Conservation (phyloP, 805 yeast genomes). For the Maudiozyma serrabonitensis region DNA sequence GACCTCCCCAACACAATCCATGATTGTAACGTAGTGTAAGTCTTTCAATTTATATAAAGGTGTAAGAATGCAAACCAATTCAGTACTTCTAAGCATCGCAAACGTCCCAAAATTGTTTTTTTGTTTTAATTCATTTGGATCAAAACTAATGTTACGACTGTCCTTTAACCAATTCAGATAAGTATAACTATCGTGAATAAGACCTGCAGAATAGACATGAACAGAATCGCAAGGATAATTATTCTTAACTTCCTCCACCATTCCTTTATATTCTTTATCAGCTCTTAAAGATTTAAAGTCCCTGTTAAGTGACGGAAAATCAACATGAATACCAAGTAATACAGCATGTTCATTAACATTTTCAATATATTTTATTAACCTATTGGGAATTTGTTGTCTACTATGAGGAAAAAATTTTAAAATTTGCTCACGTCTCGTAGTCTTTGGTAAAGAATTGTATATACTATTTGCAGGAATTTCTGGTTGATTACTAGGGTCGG, state of each 20-base stretch:
- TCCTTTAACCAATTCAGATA: slow-evolving; percentile 1
- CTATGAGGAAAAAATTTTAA: slow-evolving; percentile 1
- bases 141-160: not conserved
- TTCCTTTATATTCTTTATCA: no score
- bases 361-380: not conserved
- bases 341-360: not conserved
- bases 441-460: no score
- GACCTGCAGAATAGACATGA: not conserved
- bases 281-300: no score
- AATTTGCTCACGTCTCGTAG: not conserved
- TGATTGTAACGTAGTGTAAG: not conserved
- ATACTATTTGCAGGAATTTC: no score
- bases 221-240: slow-evolving; percentile 2
- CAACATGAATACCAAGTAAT: no score
- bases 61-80: slow-evolving; percentile 12
- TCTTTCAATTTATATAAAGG: not conserved
- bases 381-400: not conserved
- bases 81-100: slow-evolving; percentile 7
- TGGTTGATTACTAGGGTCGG: no score
- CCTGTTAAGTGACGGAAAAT: no score
- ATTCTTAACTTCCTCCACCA: no score
- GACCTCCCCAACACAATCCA: slow-evolving; percentile 8
- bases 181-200: not conserved
- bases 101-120: slow-evolving; percentile 8
- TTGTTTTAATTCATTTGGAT: not conserved